Evolutionary conservation across 2,329 filamentous ascomycete genomes (phyloP), one percentile per base, ranked within the genome.

Genomic region (Colletotrichum sojae): DNA sequence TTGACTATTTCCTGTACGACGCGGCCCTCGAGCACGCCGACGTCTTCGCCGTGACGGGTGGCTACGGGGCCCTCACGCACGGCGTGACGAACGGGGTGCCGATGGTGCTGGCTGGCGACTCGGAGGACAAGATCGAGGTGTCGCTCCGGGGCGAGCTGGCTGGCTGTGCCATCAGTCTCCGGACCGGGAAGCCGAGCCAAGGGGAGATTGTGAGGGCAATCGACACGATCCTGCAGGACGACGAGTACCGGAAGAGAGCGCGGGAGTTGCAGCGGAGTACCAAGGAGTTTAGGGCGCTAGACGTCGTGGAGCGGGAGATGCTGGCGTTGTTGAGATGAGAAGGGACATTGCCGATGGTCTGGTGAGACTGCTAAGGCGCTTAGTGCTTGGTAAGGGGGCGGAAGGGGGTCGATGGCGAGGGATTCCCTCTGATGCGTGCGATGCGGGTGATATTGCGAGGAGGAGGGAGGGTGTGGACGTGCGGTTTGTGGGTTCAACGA

Each of bases 1-100:
- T 82, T 31, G 83, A 85, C 73, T 86, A 83, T 71, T 73, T 87
- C 5, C 78, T 83, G 4, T 87, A 86, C 72, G 82, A 87, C 67
- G 74, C 78, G 0, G 65, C 86, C 1, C 76, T 87, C 2, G 79
- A 81, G 4, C 66, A 84, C 73, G 77, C 77, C 40, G 83, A 81
- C 43, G 78, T 84, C 27, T 84, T 86, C 39, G 77, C 87, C n/a
- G 79, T 79, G 22, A 87, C 86, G 57, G 84, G 80, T 6, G 84
- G 84, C 4, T 87, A 84, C 65, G 84, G 84, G 6, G 83, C 82
- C 1, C 79, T 85, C 58, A 77, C 80, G 18, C 83, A 86, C 63
- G 80, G 79, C 5, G 73, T 86, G 4, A 76, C 79, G 40, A 79
- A 83, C 66, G 83, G 83, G 2, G 81, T 85, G 39, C 84, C 85